These are phyloP conservation scores for Kwoniella dejecticola DNA, from an alignment of 768 basidiomycete species.

Conservation along the genomic window DNA sequence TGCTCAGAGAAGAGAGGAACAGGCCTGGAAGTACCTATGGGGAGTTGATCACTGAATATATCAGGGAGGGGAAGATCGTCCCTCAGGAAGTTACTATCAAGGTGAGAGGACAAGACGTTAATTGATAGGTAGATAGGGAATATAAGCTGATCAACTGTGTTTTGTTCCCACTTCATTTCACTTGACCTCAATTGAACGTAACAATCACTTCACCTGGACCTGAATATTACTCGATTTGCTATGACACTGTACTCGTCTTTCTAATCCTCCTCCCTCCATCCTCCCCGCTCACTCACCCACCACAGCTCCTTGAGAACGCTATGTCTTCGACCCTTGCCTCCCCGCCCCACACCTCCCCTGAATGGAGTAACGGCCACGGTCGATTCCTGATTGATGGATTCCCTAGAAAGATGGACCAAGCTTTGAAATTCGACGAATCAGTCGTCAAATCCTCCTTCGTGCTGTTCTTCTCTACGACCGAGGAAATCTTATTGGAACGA, in stretches of 20 bases:
- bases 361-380: constrained; percentile 70
- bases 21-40: constrained; percentile 82
- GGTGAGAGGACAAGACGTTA: constrained; percentile 30
- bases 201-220: too few species aligned
- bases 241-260: too few species aligned
- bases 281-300: too few species aligned
- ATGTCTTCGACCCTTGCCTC: constrained; percentile 68
- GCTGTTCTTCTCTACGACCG: constrained; percentile 82
- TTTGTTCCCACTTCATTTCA: neutral
- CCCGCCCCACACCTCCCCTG: constrained; percentile 37
- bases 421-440: constrained; percentile 80
- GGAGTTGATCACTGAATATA: constrained; percentile 79
- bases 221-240: too few species aligned
- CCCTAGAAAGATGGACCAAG: constrained; percentile 98
- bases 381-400: constrained; percentile 97
- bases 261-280: too few species aligned
- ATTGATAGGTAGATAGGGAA: too few species aligned
- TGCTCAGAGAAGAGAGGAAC: constrained; percentile 89
- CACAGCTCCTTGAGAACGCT: constrained; percentile 89
- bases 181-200: too few species aligned
- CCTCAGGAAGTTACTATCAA: constrained; percentile 95
- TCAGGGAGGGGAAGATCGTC: constrained; percentile 88
- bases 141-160: neutral
- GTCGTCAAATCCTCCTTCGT: constrained; percentile 80
- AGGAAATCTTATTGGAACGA: constrained; percentile 82